Percentiles rank a stretch among this genome's conserved stretches.
phyloP scores from a whole-genome alignment of 192 early-diverging fungal species.

The Podila horticola region DNA sequence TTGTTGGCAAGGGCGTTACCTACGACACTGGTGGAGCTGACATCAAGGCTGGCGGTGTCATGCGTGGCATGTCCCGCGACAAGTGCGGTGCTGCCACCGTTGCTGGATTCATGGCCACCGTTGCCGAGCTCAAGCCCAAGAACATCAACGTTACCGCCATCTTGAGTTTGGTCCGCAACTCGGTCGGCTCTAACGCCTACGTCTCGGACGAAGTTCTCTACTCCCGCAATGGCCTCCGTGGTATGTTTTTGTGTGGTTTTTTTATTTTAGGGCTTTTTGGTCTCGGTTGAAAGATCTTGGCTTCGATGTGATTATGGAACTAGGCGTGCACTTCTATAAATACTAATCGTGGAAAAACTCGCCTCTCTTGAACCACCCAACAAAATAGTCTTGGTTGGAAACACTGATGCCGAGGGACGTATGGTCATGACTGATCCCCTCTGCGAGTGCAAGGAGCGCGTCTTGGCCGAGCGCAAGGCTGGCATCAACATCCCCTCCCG shows the following conservation, averaged over 20 bases:
- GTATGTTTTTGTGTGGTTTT: conserved; percentile 28
- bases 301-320: too few relatives aligned
- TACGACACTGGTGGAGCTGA: conserved; percentile 93
- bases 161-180: conserved; percentile 86
- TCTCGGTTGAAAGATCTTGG: conserved; percentile 5
- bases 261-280: conserved; percentile 3
- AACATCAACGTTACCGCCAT: conserved; percentile 75
- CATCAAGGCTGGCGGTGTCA: conserved; percentile 82
- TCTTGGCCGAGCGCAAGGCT: conserved; percentile 66
- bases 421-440: conserved; percentile 89
- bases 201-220: conserved; percentile 86
- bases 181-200: conserved; percentile 81
- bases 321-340: too few relatives aligned
- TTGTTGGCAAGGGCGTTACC: conserved; percentile 92
- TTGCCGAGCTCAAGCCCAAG: conserved; percentile 70
- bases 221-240: conserved; percentile 78
- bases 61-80: conserved; percentile 92
- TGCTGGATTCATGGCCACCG: conserved; percentile 84
- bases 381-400: conserved; percentile 73
- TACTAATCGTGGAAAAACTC: background rate
- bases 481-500: conserved; percentile 51
- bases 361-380: too few relatives aligned
- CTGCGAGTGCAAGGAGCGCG: conserved; percentile 77
- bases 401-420: conserved; percentile 93
- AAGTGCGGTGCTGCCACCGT: conserved; percentile 88